Evolutionary conservation across 805 yeast species (phyloP).

Genomic region (Teunomyces lycoperdinae): DNA sequence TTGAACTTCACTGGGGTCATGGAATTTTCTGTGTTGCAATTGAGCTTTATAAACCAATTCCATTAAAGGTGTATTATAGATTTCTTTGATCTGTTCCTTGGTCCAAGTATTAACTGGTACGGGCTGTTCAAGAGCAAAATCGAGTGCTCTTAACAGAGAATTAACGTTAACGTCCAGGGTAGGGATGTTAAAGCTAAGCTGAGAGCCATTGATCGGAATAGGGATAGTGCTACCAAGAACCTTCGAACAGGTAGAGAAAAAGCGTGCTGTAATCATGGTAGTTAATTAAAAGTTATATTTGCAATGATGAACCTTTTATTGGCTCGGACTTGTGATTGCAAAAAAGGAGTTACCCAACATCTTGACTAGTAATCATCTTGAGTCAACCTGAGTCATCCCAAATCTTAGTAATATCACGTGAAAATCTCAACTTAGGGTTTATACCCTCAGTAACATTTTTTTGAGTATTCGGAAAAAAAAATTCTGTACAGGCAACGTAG

Average conservation of each 20-base stretch:
- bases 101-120: conserved; percentile 50
- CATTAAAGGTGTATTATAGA: conserved; percentile 64
- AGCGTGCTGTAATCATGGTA: background rate
- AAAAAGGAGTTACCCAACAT: background rate
- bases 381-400: conserved; percentile 6
- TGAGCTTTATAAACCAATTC: conserved; percentile 61
- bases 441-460: background rate
- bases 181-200: conserved; percentile 9
- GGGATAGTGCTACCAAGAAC: background rate
- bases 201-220: conserved; percentile 2
- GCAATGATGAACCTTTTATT: background rate
- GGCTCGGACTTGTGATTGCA: background rate
- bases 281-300: background rate
- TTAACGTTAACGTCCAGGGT: background rate
- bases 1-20: conserved; percentile 69
- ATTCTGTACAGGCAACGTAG: background rate
- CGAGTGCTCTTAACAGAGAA: conserved; percentile 3
- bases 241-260: background rate
- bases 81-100: conserved; percentile 53
- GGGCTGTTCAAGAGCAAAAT: conserved; percentile 8
- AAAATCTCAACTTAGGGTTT: background rate
- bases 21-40: conserved; percentile 61
- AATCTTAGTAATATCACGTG: conserved; percentile 1
- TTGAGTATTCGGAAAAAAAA: background rate
- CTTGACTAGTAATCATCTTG: conserved; percentile 2